These are phyloP conservation scores for Hypoxylon sp. DNA, from an alignment of 2,329 filamentous ascomycete species.

Conservation along the genomic window DNA sequence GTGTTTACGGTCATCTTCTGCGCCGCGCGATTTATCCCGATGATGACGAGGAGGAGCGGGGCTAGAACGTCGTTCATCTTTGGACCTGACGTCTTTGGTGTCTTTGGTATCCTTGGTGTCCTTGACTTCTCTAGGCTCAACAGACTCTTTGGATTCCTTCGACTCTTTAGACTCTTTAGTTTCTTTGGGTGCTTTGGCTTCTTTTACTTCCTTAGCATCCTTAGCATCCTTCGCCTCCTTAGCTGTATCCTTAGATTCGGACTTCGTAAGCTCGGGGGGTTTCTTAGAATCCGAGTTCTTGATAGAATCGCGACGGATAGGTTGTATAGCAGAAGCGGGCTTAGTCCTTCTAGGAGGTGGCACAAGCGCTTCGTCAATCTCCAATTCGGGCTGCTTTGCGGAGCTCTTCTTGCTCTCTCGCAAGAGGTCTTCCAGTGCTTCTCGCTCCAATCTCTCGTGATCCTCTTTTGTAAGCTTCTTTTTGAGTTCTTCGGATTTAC, in stretches of 20 bases:
- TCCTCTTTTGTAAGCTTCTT: slow-evolving; percentile 67
- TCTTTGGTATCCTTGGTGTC: slow-evolving; percentile 32
- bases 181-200: slow-evolving; percentile 18
- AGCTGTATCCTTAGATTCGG: slow-evolving; percentile 46
- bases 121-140: slow-evolving; percentile 34
- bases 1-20: slow-evolving; percentile 43
- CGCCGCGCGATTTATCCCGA: slow-evolving; percentile 39
- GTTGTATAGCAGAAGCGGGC: slow-evolving; percentile 67
- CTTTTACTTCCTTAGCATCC: slow-evolving; percentile 34
- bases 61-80: slow-evolving; percentile 42
- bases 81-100: slow-evolving; percentile 29
- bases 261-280: slow-evolving; percentile 42
- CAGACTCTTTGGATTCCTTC: slow-evolving; percentile 39
- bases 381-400: slow-evolving; percentile 61
- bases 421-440: slow-evolving; percentile 65
- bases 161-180: slow-evolving; percentile 24
- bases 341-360: slow-evolving; percentile 61
- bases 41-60: slow-evolving; percentile 40
- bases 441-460: slow-evolving; percentile 64
- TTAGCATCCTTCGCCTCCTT: slow-evolving; percentile 40
- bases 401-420: slow-evolving; percentile 64
- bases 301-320: slow-evolving; percentile 58
- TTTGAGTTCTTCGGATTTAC: slow-evolving; percentile 56
- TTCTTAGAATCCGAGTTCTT: slow-evolving; percentile 56
- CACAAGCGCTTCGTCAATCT: slow-evolving; percentile 63